Evolutionary conservation across 257 asterid species (phyloP), one percentile per base, ranked within the genome.

Genomic region (Fraxinus quadrangulata): DNA sequence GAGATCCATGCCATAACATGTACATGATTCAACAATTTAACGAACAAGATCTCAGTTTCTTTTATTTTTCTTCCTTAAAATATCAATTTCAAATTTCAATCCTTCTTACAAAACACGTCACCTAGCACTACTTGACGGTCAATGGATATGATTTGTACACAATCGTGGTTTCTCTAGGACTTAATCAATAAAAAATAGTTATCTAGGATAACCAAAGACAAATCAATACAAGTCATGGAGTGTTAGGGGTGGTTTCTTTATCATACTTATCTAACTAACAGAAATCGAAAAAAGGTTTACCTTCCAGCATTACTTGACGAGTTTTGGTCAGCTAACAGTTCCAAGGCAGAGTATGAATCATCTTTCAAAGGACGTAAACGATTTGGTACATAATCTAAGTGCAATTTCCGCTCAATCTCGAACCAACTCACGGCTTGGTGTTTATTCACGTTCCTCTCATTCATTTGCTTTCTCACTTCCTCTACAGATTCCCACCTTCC

Each of bases 401-500:
- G 86, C 78, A 89, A 49, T 74, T 36, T 85, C 65, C 70, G 72
- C 66, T 92, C 90, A 56, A 87, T 75, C 69, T 88, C 93, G 86
- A 89, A 78, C 96, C 94, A 89, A 79, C 92, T 87, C 81, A 84
- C 51, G 9, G 85, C 88, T 70, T 69, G 61, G 45, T 80, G 83
- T 71, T 88, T 84, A 31, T 71, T 81, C 26, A 79, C 74, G 30
- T 71, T 14, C 78, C 80, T 80, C 83, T 72, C 75, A 13, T 73
- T 78, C 92, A 88, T 84, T 67, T 85, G 72, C 77, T 78, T 82
- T 49, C 91, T 82, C 80, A 90, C 84, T 77, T 85, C 87, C 84
- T 78, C 84, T 16, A 84, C 88, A 56, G 80, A 81, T 70, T 90
- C 91, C 93, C 91, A 89, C 79, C 83, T 89, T 74, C 93, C 93